Conservation (phyloP, 2,329 filamentous ascomycete species). For the Xylaria sp. region DNA sequence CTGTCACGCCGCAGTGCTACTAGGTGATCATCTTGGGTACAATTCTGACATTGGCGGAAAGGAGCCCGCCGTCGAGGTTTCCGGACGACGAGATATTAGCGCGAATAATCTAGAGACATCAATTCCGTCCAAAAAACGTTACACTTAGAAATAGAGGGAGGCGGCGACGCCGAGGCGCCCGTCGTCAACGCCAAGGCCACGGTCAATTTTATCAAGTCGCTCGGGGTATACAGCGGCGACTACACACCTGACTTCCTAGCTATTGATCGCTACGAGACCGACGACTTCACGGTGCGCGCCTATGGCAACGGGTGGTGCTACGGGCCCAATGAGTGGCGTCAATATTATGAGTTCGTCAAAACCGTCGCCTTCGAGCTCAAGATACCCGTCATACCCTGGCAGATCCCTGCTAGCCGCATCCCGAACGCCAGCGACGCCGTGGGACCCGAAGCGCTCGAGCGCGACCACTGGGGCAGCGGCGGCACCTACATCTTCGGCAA, state of each 20-base stretch:
- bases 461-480: neutral
- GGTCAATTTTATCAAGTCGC: neutral
- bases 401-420: neutral
- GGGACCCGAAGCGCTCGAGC: neutral
- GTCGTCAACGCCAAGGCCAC: neutral
- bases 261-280: conserved; percentile 1
- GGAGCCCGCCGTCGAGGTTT: too few relatives aligned
- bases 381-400: neutral
- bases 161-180: neutral
- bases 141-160: too few relatives aligned
- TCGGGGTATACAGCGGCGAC: neutral
- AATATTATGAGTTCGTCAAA: neutral
- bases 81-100: too few relatives aligned
- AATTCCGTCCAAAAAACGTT: too few relatives aligned
- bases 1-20: too few relatives aligned
- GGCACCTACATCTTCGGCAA: conserved; percentile 2
- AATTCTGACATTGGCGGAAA: too few relatives aligned
- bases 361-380: conserved; percentile 1
- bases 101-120: too few relatives aligned
- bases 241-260: neutral
- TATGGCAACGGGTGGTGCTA: neutral
- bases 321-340: neutral
- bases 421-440: neutral
- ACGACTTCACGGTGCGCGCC: neutral
- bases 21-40: too few relatives aligned